A percentile compares a stretch with the other conserved stretches of the same genome.
Conservation (phyloP, 192 early-diverging fungal genomes). For the Gryganskiella cystojenkinii region DNA sequence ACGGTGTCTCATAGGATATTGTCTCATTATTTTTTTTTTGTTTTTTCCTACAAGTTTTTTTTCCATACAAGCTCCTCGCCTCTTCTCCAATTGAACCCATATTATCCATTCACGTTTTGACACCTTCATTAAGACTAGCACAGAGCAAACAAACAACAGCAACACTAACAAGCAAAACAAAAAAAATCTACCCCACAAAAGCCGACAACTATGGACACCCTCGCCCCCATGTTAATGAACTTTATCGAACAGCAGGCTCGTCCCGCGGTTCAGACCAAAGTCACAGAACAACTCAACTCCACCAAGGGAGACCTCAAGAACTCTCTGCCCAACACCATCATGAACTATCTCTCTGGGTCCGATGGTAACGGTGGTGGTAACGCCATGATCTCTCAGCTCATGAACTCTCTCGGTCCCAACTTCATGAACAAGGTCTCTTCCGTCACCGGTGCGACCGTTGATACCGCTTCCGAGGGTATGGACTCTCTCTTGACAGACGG, state of each 20-base stretch:
- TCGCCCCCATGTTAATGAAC: constrained; percentile 22
- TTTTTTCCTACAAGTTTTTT: constrained; percentile 1
- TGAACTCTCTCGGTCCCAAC: constrained; percentile 28
- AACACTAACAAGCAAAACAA: not conserved
- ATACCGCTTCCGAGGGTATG: constrained; percentile 46
- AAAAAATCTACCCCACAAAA: not conserved
- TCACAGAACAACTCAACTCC: constrained; percentile 31
- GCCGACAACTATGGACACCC: constrained; percentile 15
- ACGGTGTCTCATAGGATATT: constrained; percentile 1
- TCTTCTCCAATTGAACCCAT: not conserved
- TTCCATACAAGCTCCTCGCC: not conserved
- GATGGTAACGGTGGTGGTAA: constrained; percentile 13
- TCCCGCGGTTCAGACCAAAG: constrained; percentile 20
- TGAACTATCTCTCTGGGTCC: constrained; percentile 26
- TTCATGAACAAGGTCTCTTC: constrained; percentile 14
- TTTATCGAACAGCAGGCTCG: constrained; percentile 40
- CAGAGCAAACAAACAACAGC: not conserved
- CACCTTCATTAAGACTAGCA: not conserved
- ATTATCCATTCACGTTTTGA: not conserved
- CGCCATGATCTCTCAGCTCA: constrained; percentile 21
- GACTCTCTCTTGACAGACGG: constrained; percentile 39
- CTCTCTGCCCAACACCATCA: constrained; percentile 30
- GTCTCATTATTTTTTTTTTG: not conserved
- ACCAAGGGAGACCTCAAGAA: constrained; percentile 38
- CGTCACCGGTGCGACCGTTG: constrained; percentile 25